phyloP scores from a whole-genome alignment of 345 rosid species.

The Lagerstroemia speciosa region DNA sequence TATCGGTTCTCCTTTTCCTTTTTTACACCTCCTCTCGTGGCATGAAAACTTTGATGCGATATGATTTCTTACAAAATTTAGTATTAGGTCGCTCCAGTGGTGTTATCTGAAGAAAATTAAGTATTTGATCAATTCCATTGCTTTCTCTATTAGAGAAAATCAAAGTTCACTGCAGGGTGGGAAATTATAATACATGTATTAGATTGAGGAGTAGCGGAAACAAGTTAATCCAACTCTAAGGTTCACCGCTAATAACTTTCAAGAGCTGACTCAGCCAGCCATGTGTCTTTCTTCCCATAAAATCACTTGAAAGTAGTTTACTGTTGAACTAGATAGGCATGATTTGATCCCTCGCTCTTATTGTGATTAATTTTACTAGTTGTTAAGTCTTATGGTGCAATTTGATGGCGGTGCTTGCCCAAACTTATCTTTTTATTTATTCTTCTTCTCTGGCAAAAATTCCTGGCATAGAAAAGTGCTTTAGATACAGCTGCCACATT shows the following conservation, averaged over 20 bases:
- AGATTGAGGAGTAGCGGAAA: no score
- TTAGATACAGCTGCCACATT: conserved; percentile 76
- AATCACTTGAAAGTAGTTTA: background rate
- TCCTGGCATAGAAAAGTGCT: conserved; percentile 89
- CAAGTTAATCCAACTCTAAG: no score
- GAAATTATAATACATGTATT: no score
- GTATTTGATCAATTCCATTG: background rate
- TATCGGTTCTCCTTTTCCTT: background rate
- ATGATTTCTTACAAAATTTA: conserved; percentile 1
- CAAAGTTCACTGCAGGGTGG: background rate
- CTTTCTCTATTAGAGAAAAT: background rate
- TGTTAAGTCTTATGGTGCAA: background rate
- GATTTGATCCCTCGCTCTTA: background rate
- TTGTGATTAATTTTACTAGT: background rate
- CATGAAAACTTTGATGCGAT: background rate
- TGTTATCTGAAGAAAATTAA: background rate
- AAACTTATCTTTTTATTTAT: background rate
- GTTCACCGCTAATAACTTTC: background rate
- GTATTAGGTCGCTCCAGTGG: background rate
- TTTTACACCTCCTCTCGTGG: background rate
- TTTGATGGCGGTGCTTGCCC: background rate
- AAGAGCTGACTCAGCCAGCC: background rate
- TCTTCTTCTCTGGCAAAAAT: conserved; percentile 59
- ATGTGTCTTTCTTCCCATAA: background rate
- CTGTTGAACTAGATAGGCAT: background rate